phyloP scores from a whole-genome alignment of 2,329 filamentous ascomycete species.

The Plenodomus biglobosus region DNA sequence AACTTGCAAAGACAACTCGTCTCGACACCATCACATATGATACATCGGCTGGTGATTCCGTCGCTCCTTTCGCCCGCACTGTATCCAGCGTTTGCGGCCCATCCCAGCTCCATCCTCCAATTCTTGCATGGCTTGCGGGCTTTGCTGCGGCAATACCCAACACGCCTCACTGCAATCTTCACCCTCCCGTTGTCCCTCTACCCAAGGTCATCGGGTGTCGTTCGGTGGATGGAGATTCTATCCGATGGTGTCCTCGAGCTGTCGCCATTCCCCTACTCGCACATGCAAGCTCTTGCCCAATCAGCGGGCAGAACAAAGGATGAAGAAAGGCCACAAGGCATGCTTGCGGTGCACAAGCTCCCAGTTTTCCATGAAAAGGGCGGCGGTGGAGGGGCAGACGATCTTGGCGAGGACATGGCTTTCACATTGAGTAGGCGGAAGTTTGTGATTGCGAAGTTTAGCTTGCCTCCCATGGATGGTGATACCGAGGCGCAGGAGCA shows the following conservation, averaged over 20 bases:
- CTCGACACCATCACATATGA: constrained; percentile 53
- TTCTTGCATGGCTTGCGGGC: constrained; percentile 80
- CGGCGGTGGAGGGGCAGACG: constrained; percentile 66
- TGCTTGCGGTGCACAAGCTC: constrained; percentile 79
- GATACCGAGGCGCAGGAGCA: constrained; percentile 64
- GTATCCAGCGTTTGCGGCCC: constrained; percentile 69
- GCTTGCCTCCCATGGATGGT: constrained; percentile 81
- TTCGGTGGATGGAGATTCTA: constrained; percentile 82
- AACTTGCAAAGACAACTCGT: constrained; percentile 58
- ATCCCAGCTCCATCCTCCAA: constrained; percentile 72
- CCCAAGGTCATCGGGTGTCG: constrained; percentile 72
- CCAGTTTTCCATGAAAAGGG: constrained; percentile 88
- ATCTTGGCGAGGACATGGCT: constrained; percentile 79
- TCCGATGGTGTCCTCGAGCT: constrained; percentile 86
- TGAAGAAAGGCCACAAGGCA: constrained; percentile 80
- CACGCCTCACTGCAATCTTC: constrained; percentile 69
- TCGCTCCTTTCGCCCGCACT: constrained; percentile 81
- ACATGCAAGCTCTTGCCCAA: constrained; percentile 52
- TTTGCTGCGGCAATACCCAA: constrained; percentile 68
- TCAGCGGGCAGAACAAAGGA: constrained; percentile 56
- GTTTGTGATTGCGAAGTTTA: constrained; percentile 84
- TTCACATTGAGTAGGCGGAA: constrained; percentile 85
- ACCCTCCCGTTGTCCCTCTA: constrained; percentile 80
- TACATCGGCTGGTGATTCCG: constrained; percentile 85
- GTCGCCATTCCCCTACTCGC: constrained; percentile 67